Base-by-base conservation (phyloP, 148 eudicot species). In the Vaccinium corymbosum region DNA sequence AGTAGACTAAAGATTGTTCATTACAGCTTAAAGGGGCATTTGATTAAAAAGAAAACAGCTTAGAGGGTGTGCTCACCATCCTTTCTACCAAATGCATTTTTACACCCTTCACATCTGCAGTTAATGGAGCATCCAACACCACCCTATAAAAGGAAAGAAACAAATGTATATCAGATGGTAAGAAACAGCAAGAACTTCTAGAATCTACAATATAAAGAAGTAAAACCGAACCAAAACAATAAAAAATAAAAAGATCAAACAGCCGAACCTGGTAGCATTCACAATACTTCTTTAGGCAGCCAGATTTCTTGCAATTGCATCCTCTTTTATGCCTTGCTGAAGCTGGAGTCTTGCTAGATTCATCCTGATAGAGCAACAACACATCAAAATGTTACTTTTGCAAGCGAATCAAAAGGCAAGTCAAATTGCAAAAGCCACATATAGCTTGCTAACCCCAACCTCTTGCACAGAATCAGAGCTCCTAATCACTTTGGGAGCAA, bases 271-370 rank as follows among this genome's bases (percentile, higher is more conserved):
- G 99, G 90, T 89, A 97, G 88, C 99, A 97, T 95, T 97, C 99
- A 84, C 99, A 97, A 81, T 97, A 97, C 86, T 95, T 97, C 91
- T 97, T 97, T 49, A 94, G 87, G 87, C 99, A 97, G 51, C 92
- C 92, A 70, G 98, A 97, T 90, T 97, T 97, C 88, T 97, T 97
- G 92, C 98, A 97, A 87, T 97, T 97, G 90, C 99, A 97, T 86
- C 99, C 99, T 78, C 98, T 90, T 86, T 97, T 97, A 86, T 97
- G 99, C 64, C 98, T 91, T 80, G 99, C 97, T 49, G 98, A 97
- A 88, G 99, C 98, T 80, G 99, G 98, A 46, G 99, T 97, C 80
- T 87, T 89, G 89, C 90, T 92, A 42, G 91, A 90, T 25, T 95
- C 97, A 49, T 95, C 99, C 99, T 97, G 91, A 78, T 81, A 81